Evolutionary conservation across 2,329 filamentous ascomycete species (phyloP), one percentile per base, ranked within the genome.

Genomic region (Rugonectria rugulosa): DNA sequence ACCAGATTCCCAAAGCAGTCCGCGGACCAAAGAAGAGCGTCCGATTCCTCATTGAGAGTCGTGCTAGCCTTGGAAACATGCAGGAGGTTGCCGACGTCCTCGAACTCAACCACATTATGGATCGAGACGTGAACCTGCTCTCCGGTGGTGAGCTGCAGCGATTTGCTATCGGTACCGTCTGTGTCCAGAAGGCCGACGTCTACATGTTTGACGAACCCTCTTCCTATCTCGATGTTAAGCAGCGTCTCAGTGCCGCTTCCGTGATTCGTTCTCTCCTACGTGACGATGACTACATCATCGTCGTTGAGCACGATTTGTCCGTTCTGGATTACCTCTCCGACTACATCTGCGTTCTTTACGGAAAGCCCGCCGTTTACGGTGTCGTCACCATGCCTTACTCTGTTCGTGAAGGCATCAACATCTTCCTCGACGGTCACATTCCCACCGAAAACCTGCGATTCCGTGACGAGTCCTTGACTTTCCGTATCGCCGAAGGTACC

Each of bases 171-270:
- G 95, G 91, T 70, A 91, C 94, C 46, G 92, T 97, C 61, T 97
- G 93, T 70, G 93, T 98, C 19, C 94, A 98, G 75, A 88, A 96
- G 70, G 94, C 94, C 66, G 95, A 99, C 74, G 92, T 96, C 10
- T 99, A 99, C 83, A 98, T 99, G 95, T 99, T 99, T 70, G 95
- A 99, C 76, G 95, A 99, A 81, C 96, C 96, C 15, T 98, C 94
- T 34, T 99, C 95, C 31, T 99, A 97, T 77, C 86, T 99, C 55
- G 96, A 99, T 89, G 95, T 99, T 73, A 98, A 98, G 85, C 95
- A 99, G 79, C 91, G 95, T 88, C 81, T 99, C 65, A 90, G 89
- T 66, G 95, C 96, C 61, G 94, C 92, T 68, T 87, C 89, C 67
- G 91, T 96, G 67, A 98, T 99, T 69, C 92, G 95, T 64, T 93